Evolutionary conservation across 768 basidiomycete species (phyloP).

Genomic region (Exsudoporus frostii): DNA sequence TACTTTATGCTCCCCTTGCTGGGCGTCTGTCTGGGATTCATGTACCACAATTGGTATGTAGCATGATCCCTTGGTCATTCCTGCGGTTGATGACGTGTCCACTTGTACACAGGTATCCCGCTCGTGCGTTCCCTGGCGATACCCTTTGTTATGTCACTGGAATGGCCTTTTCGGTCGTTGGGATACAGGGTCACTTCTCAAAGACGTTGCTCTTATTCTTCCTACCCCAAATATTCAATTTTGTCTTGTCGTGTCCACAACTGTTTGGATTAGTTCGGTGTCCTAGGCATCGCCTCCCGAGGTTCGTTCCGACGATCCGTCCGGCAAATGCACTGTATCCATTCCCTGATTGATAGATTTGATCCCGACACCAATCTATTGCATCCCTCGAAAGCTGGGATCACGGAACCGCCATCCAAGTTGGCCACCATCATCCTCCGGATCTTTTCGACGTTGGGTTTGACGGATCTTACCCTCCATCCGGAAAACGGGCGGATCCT

Average conservation of each 20-base stretch:
- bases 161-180: conserved; percentile 98
- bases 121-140: conserved; percentile 91
- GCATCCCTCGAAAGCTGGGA: conserved; percentile 66
- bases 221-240: conserved; percentile 98
- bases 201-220: conserved; percentile 97
- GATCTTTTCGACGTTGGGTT: conserved; percentile 56
- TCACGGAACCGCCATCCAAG: conserved; percentile 55
- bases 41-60: conserved; percentile 94
- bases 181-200: conserved; percentile 95
- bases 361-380: conserved; percentile 73
- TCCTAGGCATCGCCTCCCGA: conserved; percentile 90
- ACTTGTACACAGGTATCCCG: conserved; percentile 77
- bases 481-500: conserved; percentile 54
- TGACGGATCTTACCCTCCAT: conserved; percentile 62
- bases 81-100: background rate
- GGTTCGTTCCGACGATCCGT: conserved; percentile 43
- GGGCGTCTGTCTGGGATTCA: conserved; percentile 83
- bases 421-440: conserved; percentile 55
- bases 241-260: conserved; percentile 90
- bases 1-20: conserved; percentile 97
- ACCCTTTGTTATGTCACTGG: conserved; percentile 97
- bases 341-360: conserved; percentile 46
- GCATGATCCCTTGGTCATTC: background rate
- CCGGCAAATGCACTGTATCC: background rate
- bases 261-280: conserved; percentile 92